These are phyloP conservation scores for Trichoderma breve DNA, from an alignment of 2,329 filamentous ascomycete genomes.

Conservation along the genomic window DNA sequence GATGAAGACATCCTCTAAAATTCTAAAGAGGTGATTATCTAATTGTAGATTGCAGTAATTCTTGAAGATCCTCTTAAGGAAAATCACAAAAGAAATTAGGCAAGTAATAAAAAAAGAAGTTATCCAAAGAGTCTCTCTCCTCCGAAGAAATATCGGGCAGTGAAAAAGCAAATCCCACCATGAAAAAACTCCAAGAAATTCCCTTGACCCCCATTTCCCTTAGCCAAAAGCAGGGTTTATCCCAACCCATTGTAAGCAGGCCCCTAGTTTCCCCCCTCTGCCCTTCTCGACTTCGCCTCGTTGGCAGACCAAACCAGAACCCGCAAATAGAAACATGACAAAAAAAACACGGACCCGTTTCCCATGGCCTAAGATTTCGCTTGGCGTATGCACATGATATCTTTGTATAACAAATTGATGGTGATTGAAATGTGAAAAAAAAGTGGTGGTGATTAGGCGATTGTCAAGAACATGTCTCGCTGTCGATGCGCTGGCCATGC, in stretches of 20 bases:
- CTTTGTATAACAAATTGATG: slow-evolving; percentile 13
- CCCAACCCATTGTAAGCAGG: slow-evolving; percentile 11
- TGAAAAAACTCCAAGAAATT: slow-evolving; percentile 13
- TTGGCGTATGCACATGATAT: slow-evolving; percentile 21
- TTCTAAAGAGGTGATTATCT: not conserved
- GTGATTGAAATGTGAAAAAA: not conserved
- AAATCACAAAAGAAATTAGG: slow-evolving; percentile 6
- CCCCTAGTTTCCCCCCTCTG: not conserved
- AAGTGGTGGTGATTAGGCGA: slow-evolving; percentile 1
- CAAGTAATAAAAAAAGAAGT: not conserved
- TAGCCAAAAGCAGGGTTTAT: not conserved
- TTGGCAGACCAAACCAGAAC: slow-evolving; percentile 1
- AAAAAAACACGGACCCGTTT: slow-evolving; percentile 8
- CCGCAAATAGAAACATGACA: slow-evolving; percentile 16
- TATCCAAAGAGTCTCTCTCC: not conserved
- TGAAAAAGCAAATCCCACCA: not conserved
- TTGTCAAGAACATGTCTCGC: slow-evolving; percentile 1
- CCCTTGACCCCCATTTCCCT: not conserved
- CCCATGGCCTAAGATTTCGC: not conserved
- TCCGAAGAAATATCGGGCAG: not conserved
- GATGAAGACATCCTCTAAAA: not conserved
- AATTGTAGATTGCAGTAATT: slow-evolving; percentile 1
- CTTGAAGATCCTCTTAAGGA: not conserved
- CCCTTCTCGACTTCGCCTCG: slow-evolving; percentile 14
- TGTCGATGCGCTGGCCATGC: slow-evolving; percentile 18